These are phyloP conservation scores for Dichomitus squalens DNA, from an alignment of 1,284 basidiomycete species.

Conservation along the genomic window DNA sequence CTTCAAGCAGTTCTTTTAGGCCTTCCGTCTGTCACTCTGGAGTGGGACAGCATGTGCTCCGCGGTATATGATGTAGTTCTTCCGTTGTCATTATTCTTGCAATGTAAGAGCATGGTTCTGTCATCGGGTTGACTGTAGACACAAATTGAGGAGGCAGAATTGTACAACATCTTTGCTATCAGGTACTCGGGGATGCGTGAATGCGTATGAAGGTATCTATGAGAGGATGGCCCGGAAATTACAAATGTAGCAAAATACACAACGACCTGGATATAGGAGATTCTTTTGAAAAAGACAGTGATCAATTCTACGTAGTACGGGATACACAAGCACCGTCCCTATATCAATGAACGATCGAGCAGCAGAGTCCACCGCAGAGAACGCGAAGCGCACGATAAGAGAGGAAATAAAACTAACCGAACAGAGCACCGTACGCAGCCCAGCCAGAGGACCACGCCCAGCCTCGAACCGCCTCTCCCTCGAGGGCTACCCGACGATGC, in stretches of 20 bases:
- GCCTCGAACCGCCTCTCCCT: neutral
- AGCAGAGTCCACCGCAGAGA: neutral
- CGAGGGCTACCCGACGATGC: conserved; percentile 26
- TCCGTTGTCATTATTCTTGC: neutral
- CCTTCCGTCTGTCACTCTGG: neutral
- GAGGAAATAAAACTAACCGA: neutral
- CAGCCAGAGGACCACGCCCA: no score
- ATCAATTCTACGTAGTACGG: neutral
- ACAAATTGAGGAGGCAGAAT: neutral
- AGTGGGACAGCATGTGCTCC: neutral
- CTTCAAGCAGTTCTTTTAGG: conserved; percentile 55
- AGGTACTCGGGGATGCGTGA: neutral
- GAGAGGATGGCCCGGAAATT: neutral
- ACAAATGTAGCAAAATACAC: neutral
- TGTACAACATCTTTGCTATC: neutral
- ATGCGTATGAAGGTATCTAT: neutral
- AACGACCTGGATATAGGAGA: neutral
- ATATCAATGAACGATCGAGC: neutral
- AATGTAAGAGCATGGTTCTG: no score
- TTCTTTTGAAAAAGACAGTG: neutral
- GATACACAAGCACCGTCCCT: neutral
- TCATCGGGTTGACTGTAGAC: no score
- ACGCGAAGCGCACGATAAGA: neutral
- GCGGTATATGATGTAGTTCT: neutral
- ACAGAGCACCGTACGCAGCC: neutral